phyloP scores from a whole-genome alignment of 106 monocot genomes.

The Iris macrosiphon region DNA sequence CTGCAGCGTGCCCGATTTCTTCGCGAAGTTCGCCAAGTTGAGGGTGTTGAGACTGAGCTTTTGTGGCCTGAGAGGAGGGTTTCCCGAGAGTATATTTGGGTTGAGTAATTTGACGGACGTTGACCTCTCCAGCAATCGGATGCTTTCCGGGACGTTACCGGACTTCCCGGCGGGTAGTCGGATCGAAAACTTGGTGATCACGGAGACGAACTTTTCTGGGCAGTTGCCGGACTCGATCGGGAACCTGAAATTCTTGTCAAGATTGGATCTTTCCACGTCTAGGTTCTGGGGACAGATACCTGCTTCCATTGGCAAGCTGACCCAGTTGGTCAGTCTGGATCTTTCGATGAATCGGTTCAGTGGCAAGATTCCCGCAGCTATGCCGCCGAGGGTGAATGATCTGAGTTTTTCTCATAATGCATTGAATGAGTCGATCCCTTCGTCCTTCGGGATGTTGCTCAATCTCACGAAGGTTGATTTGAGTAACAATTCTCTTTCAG shows the following conservation, averaged over 20 bases:
- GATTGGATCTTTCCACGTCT: conserved; percentile 23
- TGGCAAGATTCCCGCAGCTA: conserved; percentile 28
- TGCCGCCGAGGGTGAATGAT: neutral
- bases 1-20: conserved; percentile 25
- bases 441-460: conserved; percentile 5
- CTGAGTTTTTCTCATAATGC: conserved; percentile 17
- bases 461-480: conserved; percentile 35
- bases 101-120: conserved; percentile 29
- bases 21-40: conserved; percentile 30
- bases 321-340: conserved; percentile 37
- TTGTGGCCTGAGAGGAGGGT: conserved; percentile 32
- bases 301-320: conserved; percentile 29
- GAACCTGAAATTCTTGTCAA: conserved; percentile 37
- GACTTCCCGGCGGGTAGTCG: conserved; percentile 10
- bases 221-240: conserved; percentile 39
- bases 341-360: conserved; percentile 52
- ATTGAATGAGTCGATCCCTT: conserved; percentile 15
- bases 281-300: conserved; percentile 47
- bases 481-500: conserved; percentile 40
- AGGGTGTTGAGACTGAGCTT: conserved; percentile 21
- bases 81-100: conserved; percentile 32
- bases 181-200: conserved; percentile 34
- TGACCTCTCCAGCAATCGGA: conserved; percentile 42
- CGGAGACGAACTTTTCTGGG: conserved; percentile 38
- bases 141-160: conserved; percentile 36